Evolutionary conservation across 768 basidiomycete species (phyloP), one percentile per base, ranked within the genome.

Genomic region (Tephrocybe sp.): DNA sequence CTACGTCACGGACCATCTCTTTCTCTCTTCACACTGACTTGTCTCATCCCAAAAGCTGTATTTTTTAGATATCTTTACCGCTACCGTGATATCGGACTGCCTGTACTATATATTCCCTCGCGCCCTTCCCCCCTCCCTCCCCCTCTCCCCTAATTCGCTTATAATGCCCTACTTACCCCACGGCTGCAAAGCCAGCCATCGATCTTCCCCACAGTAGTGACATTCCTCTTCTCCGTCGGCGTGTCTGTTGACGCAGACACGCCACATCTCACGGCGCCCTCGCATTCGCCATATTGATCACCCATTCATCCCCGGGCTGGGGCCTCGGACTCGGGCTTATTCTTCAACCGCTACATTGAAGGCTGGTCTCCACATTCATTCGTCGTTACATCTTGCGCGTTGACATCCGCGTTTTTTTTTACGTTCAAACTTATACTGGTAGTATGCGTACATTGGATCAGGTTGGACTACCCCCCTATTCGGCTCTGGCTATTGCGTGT

Each of bases 51-150:
- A 53, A 55, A 50, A 39, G 18, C 37, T 58, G 57, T 58, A 58
- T 55, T 58, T 51, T 51, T 48, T 58, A 55, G 54, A 55, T 53
- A 55, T 44, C 43, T 43, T 41, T 31, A 51, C 44, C 34, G 39
- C 18, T 36, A 16, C 28, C 46, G n/a, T 37, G 36, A 19, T 37
- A 37, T 40, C 53, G 43, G 47, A 43, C 48, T 49, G 49, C 18
- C 31, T 55, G 54, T 56, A 56, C 51, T 34, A 36, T 56, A 52
- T 21, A 48, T 25, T 13, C 28, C 37, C 31, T 28, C 45, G 45
- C 26, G 32, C 18, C 31, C 24, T 21, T 13, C 27, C 42, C 22
- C 31, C 26, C 27, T 34, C n/a, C n/a, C n/a, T 32, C 21, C 16
- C 36, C 31, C 36, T 41, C 36, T 19, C 26, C 16, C 16, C 25